phyloP scores from a whole-genome alignment of 2,329 filamentous ascomycete species.

The Alternaria rosae region DNA sequence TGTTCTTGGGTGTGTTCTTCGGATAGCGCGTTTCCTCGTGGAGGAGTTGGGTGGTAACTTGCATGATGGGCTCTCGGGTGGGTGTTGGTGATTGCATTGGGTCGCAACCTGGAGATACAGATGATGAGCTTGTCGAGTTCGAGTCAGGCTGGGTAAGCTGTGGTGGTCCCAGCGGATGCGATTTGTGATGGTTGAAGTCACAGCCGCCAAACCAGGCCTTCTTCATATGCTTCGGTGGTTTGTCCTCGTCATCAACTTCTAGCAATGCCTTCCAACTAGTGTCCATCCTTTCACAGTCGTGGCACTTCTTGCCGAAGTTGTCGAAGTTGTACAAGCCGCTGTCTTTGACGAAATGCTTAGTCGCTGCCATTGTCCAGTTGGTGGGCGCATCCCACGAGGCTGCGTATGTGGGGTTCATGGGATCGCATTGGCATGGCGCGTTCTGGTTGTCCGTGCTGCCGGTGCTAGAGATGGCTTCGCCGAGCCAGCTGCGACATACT shows the following conservation, averaged over 20 bases:
- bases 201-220: neutral
- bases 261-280: neutral
- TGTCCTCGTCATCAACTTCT: neutral
- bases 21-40: neutral
- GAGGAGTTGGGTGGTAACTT: neutral
- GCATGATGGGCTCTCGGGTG: neutral
- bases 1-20: neutral
- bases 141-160: neutral
- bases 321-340: neutral
- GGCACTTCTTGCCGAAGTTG: neutral
- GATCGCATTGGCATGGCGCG: neutral
- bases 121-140: neutral
- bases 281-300: neutral
- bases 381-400: neutral
- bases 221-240: neutral
- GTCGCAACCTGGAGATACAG: neutral
- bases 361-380: slow-evolving; percentile 1
- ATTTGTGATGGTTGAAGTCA: neutral
- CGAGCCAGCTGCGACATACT: neutral
- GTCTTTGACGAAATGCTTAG: neutral
- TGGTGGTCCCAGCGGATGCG: neutral
- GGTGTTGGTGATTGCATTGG: neutral
- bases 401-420: neutral
- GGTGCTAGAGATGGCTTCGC: neutral
- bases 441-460: neutral